A percentile compares a stretch with the other conserved stretches of the same genome.
These are phyloP conservation scores for Fusarium albosuccineum DNA, from an alignment of 2,329 filamentous ascomycete genomes.

Conservation along the genomic window DNA sequence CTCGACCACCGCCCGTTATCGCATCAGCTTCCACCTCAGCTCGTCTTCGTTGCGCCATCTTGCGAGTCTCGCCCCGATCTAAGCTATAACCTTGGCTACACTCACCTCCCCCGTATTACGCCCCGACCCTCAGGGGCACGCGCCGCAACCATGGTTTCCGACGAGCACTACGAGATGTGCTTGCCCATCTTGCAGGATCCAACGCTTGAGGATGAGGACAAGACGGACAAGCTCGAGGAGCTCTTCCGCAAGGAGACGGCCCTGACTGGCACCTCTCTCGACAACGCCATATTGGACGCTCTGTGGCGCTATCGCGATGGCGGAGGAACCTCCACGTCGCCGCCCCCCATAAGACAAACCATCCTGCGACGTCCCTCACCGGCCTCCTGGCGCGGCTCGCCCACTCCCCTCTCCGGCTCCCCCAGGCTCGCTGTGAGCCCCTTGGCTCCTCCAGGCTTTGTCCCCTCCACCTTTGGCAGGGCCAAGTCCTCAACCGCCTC, in stretches of 20 bases:
- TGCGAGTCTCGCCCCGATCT: constrained; percentile 24
- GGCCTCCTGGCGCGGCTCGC: constrained; percentile 89
- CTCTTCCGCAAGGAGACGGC: constrained; percentile 83
- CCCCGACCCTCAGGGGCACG: constrained; percentile 18
- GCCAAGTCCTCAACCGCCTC: constrained; percentile 85
- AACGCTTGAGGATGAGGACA: constrained; percentile 91
- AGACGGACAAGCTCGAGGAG: constrained; percentile 91
- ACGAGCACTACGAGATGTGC: constrained; percentile 92
- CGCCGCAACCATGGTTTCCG: constrained; percentile 81
- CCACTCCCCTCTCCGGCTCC: constrained; percentile 85
- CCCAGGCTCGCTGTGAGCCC: constrained; percentile 85
- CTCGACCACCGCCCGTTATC: constrained; percentile 20
- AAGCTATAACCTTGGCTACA: constrained; percentile 29
- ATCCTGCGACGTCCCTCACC: constrained; percentile 92
- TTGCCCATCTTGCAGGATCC: constrained; percentile 88
- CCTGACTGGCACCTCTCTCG: constrained; percentile 80
- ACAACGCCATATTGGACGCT: constrained; percentile 91
- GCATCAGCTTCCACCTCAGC: constrained; percentile 31
- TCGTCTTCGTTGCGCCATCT: constrained; percentile 16
- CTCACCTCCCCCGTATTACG: constrained; percentile 18
- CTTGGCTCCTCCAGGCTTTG: constrained; percentile 86
- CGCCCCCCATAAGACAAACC: constrained; percentile 87
- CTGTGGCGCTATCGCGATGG: constrained; percentile 86
- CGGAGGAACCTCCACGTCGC: constrained; percentile 75
- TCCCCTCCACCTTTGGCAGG: constrained; percentile 79